Percentiles rank a stretch among this genome's conserved stretches.
These are phyloP conservation scores for Paratinospora sagittata DNA, from an alignment of 164 flowering plant genomes.

Conservation along the genomic window DNA sequence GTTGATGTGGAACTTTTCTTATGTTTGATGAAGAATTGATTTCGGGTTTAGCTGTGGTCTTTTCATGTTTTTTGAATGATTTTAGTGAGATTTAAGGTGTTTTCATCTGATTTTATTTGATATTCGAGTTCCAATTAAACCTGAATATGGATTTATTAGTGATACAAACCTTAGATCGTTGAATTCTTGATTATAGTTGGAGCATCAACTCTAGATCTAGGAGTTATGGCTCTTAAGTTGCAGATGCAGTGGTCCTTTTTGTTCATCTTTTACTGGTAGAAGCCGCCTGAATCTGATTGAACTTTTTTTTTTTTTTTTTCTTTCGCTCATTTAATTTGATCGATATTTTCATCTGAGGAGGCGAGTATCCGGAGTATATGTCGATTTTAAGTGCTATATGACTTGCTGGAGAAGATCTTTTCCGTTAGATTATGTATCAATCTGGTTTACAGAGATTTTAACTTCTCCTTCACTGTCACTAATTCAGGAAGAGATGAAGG, in stretches of 20 bases:
- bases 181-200: background rate
- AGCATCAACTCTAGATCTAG: background rate
- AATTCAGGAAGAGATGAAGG: slow-evolving; percentile 37
- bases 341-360: background rate
- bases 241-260: no score
- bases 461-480: background rate
- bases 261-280: no score
- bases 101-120: no score
- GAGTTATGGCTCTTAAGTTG: background rate
- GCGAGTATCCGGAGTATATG: no score
- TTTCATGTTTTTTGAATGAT: no score
- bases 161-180: background rate
- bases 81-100: no score
- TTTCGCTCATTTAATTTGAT: background rate
- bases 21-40: no score
- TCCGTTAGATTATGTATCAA: background rate
- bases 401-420: background rate
- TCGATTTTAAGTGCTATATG: no score
- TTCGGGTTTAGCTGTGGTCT: no score
- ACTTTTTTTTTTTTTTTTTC: background rate
- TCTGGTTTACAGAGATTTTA: background rate
- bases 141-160: no score
- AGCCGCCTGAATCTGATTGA: background rate
- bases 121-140: no score
- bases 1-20: background rate